These are phyloP conservation scores for Xanthoconium stramineum DNA, from an alignment of 768 basidiomycete genomes.

Conservation along the genomic window DNA sequence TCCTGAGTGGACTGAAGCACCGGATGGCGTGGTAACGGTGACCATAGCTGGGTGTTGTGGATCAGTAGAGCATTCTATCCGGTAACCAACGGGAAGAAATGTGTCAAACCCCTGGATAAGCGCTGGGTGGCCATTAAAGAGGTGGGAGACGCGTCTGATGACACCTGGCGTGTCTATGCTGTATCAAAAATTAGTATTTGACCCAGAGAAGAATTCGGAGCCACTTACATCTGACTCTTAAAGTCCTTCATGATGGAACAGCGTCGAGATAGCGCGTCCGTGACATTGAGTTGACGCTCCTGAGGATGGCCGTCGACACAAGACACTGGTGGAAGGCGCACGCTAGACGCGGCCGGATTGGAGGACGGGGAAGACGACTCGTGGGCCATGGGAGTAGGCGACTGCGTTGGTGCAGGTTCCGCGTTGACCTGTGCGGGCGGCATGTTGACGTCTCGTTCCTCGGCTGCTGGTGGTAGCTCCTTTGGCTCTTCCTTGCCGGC, in stretches of 20 bases:
- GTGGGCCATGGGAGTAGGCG: constrained; percentile 10
- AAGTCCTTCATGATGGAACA: constrained; percentile 77
- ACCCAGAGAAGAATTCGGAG: background rate
- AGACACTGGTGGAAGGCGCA: constrained; percentile 22
- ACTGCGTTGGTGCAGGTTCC: constrained; percentile 8
- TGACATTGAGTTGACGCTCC: constrained; percentile 54
- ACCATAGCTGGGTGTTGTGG: constrained; percentile 63
- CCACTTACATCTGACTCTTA: constrained; percentile 56
- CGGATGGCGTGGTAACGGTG: constrained; percentile 75
- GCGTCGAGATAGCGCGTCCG: constrained; percentile 64
- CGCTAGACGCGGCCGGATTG: background rate
- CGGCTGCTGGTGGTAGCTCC: constrained; percentile 8
- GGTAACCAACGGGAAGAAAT: constrained; percentile 91
- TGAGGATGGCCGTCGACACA: constrained; percentile 25
- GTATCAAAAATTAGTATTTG: constrained; percentile 3
- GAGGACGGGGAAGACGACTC: constrained; percentile 10
- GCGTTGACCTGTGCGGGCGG: constrained; percentile 11
- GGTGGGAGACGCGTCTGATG: constrained; percentile 88
- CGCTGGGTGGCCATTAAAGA: constrained; percentile 85
- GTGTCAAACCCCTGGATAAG: constrained; percentile 99
- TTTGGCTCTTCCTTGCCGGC: constrained; percentile 5
- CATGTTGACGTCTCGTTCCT: constrained; percentile 27
- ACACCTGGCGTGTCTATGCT: constrained; percentile 98
- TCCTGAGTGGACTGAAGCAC: constrained; percentile 55
- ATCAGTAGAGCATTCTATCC: constrained; percentile 77